Base-by-base conservation (phyloP, 176 grass and related monocot genomes). In the Neostapfia colusana region DNA sequence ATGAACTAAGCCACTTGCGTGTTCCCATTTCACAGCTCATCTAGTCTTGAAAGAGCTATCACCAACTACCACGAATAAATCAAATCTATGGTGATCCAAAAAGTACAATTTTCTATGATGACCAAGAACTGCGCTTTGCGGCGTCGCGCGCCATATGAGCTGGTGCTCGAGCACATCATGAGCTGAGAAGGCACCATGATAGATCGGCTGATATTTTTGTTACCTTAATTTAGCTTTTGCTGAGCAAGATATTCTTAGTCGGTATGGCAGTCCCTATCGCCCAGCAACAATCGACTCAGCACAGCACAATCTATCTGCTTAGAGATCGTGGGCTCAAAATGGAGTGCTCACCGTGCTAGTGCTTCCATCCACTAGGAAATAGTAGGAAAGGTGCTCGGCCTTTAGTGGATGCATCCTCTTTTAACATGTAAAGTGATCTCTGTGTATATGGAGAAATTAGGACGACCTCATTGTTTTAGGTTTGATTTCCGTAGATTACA, bases 171-270 rank as follows among this genome's bases (percentile, higher is more conserved):
- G 10, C 39, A 39, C 38, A 5, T 42, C 34, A 65, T 17, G 5
- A 36, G 28, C 15, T 66, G 18, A 8, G 57, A 40, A 24, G 4
- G 14, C 45, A 67, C 62, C 40, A 4, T 25, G 45, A 13, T 63
- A 54, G 27, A 62, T 78, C 62, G 75, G 75, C 75, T 54, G 31
- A 78, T 54, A 78, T 41, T 54, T 54, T 23, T 50, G 34, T 25
- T 27, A 54, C 62, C 24, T 66, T 67, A 40, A 11, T 2, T 39
- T 54, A 25, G 8, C 31, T 51, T 66, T 65, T 51, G 8, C 2
- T 37, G 28, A 65, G 7, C 13, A 25, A 54, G 75, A 78, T 78
- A 53, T 54, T 50, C 51, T 53, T 40, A 34, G 13, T 39, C 35
- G 1, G 50, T 26, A 17, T 66, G 75, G n/a, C n/a, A 4, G 75